These are phyloP conservation scores for Punica granatum DNA, from an alignment of 345 rosid genomes.

Conservation along the genomic window DNA sequence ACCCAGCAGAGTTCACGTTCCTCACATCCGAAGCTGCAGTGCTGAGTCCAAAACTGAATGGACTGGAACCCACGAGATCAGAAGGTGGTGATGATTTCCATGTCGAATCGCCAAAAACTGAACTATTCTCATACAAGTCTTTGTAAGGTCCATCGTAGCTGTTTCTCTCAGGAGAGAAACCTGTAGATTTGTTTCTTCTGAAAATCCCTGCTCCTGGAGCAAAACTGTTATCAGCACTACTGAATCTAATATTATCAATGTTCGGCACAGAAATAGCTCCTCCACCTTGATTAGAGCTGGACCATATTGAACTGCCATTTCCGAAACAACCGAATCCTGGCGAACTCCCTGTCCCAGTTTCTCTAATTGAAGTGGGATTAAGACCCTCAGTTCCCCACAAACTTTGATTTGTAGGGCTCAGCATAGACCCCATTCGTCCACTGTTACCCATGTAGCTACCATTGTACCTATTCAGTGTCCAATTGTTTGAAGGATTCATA, in stretches of 20 bases:
- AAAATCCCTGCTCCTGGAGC: constrained; percentile 34
- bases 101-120: constrained; percentile 34
- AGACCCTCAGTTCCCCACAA: constrained; percentile 58
- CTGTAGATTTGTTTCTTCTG: constrained; percentile 34
- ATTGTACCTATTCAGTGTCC: constrained; percentile 36
- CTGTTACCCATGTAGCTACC: constrained; percentile 23
- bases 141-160: constrained; percentile 26
- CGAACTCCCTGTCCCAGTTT: constrained; percentile 40
- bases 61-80: constrained; percentile 31
- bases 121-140: constrained; percentile 30
- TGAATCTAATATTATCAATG: constrained; percentile 23
- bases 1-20: constrained; percentile 35
- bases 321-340: constrained; percentile 43
- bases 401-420: constrained; percentile 41
- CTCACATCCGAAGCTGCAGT: constrained; percentile 40
- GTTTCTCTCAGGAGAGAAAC: neutral
- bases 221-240: constrained; percentile 25
- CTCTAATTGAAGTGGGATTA: constrained; percentile 25
- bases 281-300: constrained; percentile 27
- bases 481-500: constrained; percentile 42
- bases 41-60: constrained; percentile 48
- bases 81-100: constrained; percentile 37
- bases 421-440: constrained; percentile 31
- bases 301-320: constrained; percentile 53
- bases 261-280: constrained; percentile 24